Evolutionary conservation across 1,284 basidiomycete genomes (phyloP), one percentile per base, ranked within the genome.

Genomic region (Sporisorium scitamineum): DNA sequence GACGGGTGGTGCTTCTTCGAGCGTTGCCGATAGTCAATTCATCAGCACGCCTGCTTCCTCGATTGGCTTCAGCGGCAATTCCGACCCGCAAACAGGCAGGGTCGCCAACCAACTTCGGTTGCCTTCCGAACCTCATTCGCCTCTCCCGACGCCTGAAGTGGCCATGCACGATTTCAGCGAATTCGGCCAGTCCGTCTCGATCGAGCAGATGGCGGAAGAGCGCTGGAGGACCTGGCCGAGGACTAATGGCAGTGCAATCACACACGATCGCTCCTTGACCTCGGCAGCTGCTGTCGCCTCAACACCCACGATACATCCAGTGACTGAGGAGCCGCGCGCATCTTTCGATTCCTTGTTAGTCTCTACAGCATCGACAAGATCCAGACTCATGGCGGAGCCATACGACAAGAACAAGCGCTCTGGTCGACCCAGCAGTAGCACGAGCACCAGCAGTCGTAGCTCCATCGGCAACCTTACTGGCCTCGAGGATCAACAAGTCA

Each of bases 211-310:
- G 70, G 70, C 70, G 1, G 70, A 73, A 20, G 54, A 60, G 18
- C 55, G 64, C 2, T 73, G 70, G 70, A 65, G 70, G 24, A 73
- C 64, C 2, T 73, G 70, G 70, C 70, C 64, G 6, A 41, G 70
- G n/a, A 47, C 54, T 20, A 41, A 54, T 5, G 61, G 45, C 4
- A 47, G 50, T 16, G 37, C 42, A n/a, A 18, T 54, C 2, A 31
- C 32, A 2, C 37, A 16, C 20, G 54, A 47, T 18, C 34, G 37
- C 4, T 1, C 44, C 2, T 58, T 51, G 11, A 24, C 41, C 8
- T n/a, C 39, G 16, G 42, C 34, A 3, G 18, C 41, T 1, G 14
- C 57, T 3, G 31, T 29, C 8, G 51, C 37, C 20, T 57, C 53
- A 26, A 42, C 18, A 10, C 3, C n/a, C 27, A 8, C 16, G 9